Evolutionary conservation across 345 rosid genomes (phyloP).

Genomic region (Turnera subulata): DNA sequence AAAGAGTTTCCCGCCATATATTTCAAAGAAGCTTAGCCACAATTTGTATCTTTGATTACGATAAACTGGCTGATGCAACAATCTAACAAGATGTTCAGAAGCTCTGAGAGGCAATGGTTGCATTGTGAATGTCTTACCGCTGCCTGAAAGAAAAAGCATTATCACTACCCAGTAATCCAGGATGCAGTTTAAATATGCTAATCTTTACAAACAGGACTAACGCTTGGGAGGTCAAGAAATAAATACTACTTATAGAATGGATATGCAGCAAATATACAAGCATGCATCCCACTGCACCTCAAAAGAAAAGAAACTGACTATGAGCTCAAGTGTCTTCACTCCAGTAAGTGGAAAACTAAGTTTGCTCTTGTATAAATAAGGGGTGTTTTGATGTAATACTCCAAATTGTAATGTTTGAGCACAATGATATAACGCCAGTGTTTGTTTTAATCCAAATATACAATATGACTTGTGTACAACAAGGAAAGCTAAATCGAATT

Average conservation of each 20-base stretch:
- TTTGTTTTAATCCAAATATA: too few relatives aligned
- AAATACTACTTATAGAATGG: not conserved
- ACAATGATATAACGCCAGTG: too few relatives aligned
- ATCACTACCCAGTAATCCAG: constrained; percentile 1
- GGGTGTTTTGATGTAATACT: constrained; percentile 5
- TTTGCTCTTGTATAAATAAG: not conserved
- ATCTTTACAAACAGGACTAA: constrained; percentile 2
- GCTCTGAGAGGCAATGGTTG: constrained; percentile 93
- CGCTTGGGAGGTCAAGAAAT: too few relatives aligned
- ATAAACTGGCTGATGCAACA: constrained; percentile 79
- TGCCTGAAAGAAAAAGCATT: constrained; percentile 52
- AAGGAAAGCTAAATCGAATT: not conserved
- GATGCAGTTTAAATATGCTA: not conserved
- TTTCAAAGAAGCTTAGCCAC: constrained; percentile 98
- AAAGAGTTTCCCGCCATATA: constrained; percentile 93
- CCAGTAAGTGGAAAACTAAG: not conserved
- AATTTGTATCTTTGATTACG: constrained; percentile 76
- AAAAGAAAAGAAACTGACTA: not conserved
- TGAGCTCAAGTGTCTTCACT: not conserved
- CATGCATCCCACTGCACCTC: not conserved
- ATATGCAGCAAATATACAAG: not conserved
- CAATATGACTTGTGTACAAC: too few relatives aligned
- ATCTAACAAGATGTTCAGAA: constrained; percentile 77
- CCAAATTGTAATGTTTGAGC: too few relatives aligned
- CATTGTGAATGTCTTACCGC: constrained; percentile 99